Evolutionary conservation across 2,329 filamentous ascomycete genomes (phyloP).

Genomic region (Periconia digitata): DNA sequence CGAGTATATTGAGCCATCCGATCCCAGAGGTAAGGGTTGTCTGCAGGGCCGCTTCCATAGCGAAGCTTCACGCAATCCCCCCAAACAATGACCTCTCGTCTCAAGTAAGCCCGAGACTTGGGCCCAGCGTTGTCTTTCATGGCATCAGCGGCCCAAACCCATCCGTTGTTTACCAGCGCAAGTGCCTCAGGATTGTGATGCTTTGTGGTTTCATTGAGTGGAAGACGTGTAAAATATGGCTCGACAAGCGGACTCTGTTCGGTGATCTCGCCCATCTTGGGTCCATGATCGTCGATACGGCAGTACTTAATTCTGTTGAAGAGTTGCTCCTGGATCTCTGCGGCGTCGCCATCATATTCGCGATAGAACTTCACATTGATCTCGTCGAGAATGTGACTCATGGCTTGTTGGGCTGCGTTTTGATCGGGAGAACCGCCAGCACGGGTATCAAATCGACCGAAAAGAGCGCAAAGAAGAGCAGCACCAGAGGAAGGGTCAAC

Average conservation of each 20-base stretch:
- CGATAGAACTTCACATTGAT: conserved; percentile 87
- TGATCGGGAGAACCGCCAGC: conserved; percentile 53
- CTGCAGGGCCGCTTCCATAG: conserved; percentile 76
- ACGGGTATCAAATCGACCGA: conserved; percentile 66
- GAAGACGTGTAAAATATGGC: conserved; percentile 89
- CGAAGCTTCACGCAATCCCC: conserved; percentile 97
- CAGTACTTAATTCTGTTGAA: conserved; percentile 96
- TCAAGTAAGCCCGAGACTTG: conserved; percentile 87
- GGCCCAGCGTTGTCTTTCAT: conserved; percentile 91
- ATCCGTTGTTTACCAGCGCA: conserved; percentile 91
- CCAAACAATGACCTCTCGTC: conserved; percentile 96
- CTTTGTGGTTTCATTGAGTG: conserved; percentile 73
- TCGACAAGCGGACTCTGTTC: conserved; percentile 81
- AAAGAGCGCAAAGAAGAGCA: conserved; percentile 66
- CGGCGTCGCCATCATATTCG: conserved; percentile 84
- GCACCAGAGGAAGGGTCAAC: conserved; percentile 72
- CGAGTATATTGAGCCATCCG: conserved; percentile 93
- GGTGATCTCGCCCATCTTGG: conserved; percentile 79
- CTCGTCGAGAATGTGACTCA: conserved; percentile 69
- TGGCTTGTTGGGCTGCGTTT: conserved; percentile 57
- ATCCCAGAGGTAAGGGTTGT: conserved; percentile 93
- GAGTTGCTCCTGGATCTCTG: conserved; percentile 83
- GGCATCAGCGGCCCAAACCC: conserved; percentile 98
- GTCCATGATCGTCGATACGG: conserved; percentile 87
- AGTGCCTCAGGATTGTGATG: conserved; percentile 76